phyloP scores from a whole-genome alignment of 371 early-diverging fungal genomes.

The Mucor indicus region DNA sequence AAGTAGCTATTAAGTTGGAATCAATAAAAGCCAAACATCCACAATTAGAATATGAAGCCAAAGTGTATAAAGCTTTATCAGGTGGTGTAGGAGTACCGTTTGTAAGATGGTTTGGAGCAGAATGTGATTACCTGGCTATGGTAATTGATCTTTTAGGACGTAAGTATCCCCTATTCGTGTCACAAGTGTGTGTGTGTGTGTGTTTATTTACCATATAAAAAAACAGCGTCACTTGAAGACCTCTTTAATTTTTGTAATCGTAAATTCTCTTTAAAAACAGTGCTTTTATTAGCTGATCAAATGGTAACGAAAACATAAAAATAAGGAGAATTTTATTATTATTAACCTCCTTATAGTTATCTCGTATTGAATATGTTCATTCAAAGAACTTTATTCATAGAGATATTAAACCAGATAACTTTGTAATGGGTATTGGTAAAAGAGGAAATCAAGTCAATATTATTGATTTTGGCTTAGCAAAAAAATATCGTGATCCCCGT shows the following conservation, averaged over 20 bases:
- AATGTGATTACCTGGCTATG: slow-evolving; percentile 92
- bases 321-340: neutral
- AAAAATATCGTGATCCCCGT: slow-evolving; percentile 96
- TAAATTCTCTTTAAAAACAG: slow-evolving; percentile 97
- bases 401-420: slow-evolving; percentile 98
- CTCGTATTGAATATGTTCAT: slow-evolving; percentile 98
- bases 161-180: no score
- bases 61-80: slow-evolving; percentile 92
- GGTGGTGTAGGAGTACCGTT: slow-evolving; percentile 97
- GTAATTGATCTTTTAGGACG: slow-evolving; percentile 99
- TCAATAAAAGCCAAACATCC: slow-evolving; percentile 91
- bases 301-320: slow-evolving; percentile 63
- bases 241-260: slow-evolving; percentile 98
- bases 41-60: slow-evolving; percentile 95
- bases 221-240: slow-evolving; percentile 97
- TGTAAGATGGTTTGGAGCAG: slow-evolving; percentile 91
- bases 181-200: no score
- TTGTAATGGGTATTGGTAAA: slow-evolving; percentile 96
- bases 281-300: slow-evolving; percentile 97
- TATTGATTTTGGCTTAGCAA: slow-evolving; percentile 99
- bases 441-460: slow-evolving; percentile 96
- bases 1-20: slow-evolving; percentile 96
- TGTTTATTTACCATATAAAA: no score
- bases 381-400: slow-evolving; percentile 81
- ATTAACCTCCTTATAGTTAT: slow-evolving; percentile 61